phyloP scores from a whole-genome alignment of 345 rosid species.

The Leavenworthia alabamica region DNA sequence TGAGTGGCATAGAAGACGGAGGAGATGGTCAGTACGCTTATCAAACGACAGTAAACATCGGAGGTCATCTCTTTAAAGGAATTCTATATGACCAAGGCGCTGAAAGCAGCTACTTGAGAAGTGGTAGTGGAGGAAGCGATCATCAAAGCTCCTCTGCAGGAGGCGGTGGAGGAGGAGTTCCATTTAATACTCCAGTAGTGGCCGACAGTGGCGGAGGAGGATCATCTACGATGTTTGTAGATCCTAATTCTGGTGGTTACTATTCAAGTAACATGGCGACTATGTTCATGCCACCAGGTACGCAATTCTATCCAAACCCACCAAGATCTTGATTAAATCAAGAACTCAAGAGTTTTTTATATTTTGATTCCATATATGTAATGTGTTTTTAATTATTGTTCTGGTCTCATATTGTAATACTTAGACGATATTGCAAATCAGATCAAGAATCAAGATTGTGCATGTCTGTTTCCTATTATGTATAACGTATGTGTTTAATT shows the following conservation, averaged over 20 bases:
- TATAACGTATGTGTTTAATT: constrained; percentile 2
- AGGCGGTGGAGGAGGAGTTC: constrained; percentile 28
- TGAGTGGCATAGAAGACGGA: constrained; percentile 58
- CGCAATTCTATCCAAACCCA: constrained; percentile 30
- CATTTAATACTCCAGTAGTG: neutral
- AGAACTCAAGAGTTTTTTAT: constrained; percentile 6
- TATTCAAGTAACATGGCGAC: constrained; percentile 25
- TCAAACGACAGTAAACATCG: constrained; percentile 75
- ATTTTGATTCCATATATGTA: constrained; percentile 10
- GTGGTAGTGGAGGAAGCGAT: constrained; percentile 37
- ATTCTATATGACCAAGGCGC: constrained; percentile 88
- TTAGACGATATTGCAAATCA: constrained; percentile 16
- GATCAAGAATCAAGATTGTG: constrained; percentile 15
- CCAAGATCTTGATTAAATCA: constrained; percentile 31
- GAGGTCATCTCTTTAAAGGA: constrained; percentile 89
- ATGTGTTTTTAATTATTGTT: neutral
- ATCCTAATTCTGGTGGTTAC: constrained; percentile 30
- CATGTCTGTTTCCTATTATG: constrained; percentile 8
- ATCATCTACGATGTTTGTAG: constrained; percentile 22
- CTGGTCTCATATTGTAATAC: constrained; percentile 11
- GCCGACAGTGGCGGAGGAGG: constrained; percentile 19
- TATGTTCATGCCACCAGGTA: constrained; percentile 32
- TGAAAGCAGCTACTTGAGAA: constrained; percentile 39
- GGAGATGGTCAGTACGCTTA: constrained; percentile 78
- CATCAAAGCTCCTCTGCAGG: constrained; percentile 63